These are phyloP conservation scores for Umbelopsis sp. DNA, from an alignment of 192 early-diverging fungal genomes.

Conservation along the genomic window DNA sequence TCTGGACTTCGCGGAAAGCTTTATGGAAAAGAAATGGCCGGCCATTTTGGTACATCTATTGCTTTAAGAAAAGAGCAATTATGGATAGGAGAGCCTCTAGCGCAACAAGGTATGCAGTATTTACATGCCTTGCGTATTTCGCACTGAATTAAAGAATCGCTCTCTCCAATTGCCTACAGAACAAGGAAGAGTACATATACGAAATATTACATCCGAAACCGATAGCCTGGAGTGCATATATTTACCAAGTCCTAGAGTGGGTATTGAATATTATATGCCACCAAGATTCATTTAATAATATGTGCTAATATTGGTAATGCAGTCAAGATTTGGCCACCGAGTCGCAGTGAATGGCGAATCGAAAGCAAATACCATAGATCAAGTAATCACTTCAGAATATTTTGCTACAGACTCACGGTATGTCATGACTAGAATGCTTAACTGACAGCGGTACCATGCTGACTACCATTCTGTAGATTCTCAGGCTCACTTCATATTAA, in stretches of 20 bases:
- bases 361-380: neutral
- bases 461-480: neutral
- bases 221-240: slow-evolving; percentile 12
- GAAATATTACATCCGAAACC: slow-evolving; percentile 10
- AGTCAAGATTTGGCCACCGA: slow-evolving; percentile 9
- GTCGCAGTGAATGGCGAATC: neutral
- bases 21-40: slow-evolving; percentile 29
- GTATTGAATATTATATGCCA: neutral
- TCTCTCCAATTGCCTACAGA: slow-evolving; percentile 10
- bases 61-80: slow-evolving; percentile 4
- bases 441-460: neutral
- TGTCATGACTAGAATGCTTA: neutral
- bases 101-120: slow-evolving; percentile 26
- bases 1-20: slow-evolving; percentile 7
- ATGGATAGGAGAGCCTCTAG: slow-evolving; percentile 44
- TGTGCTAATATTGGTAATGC: neutral
- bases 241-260: neutral
- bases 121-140: neutral
- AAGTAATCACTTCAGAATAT: slow-evolving; percentile 8
- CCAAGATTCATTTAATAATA: neutral
- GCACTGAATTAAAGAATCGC: neutral
- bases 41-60: slow-evolving; percentile 31
- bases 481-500: neutral
- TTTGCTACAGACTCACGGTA: neutral
- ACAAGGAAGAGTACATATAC: slow-evolving; percentile 32